phyloP scores from a whole-genome alignment of 1,284 basidiomycete species.

The Mixia osmundae region DNA sequence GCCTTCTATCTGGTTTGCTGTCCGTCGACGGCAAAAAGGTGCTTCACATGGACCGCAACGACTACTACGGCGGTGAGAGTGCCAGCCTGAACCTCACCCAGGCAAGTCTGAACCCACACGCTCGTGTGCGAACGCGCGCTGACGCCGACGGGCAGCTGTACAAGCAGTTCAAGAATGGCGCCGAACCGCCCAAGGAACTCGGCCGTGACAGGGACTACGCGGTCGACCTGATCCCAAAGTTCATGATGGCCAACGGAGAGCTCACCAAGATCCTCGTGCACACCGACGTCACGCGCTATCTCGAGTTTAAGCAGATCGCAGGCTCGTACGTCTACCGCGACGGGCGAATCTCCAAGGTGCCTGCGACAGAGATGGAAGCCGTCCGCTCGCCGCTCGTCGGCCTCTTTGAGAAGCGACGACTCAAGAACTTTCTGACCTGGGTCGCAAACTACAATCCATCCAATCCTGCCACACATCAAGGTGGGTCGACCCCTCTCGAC shows the following conservation, averaged over 20 bases:
- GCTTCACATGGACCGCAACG: conserved; percentile 92
- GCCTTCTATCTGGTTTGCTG: conserved; percentile 83
- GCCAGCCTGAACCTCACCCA: conserved; percentile 94
- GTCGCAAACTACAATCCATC: conserved; percentile 60
- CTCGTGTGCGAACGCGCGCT: neutral
- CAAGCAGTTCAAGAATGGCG: conserved; percentile 57
- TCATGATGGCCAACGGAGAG: conserved; percentile 91
- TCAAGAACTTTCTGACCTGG: conserved; percentile 98
- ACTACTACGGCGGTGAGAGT: conserved; percentile 96
- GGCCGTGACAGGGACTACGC: conserved; percentile 89
- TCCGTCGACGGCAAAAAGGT: conserved; percentile 99
- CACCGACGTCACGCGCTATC: conserved; percentile 94
- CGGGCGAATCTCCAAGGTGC: conserved; percentile 91
- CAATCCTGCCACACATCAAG: conserved; percentile 84
- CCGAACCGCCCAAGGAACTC: conserved; percentile 34
- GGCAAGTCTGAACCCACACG: conserved; percentile 28
- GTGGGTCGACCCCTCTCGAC: conserved; percentile 32
- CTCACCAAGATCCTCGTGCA: conserved; percentile 96
- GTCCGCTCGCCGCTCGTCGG: conserved; percentile 89
- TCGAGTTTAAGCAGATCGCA: conserved; percentile 99
- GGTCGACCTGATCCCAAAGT: conserved; percentile 53
- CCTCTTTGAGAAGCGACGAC: conserved; percentile 89
- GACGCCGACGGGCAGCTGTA: conserved; percentile 40
- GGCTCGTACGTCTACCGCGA: conserved; percentile 96
- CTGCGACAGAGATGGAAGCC: conserved; percentile 92